A percentile compares a stretch with the other conserved stretches of the same genome.
phyloP scores from a whole-genome alignment of 495 filamentous ascomycete genomes.

The Hypoxylon crocopeplum region DNA sequence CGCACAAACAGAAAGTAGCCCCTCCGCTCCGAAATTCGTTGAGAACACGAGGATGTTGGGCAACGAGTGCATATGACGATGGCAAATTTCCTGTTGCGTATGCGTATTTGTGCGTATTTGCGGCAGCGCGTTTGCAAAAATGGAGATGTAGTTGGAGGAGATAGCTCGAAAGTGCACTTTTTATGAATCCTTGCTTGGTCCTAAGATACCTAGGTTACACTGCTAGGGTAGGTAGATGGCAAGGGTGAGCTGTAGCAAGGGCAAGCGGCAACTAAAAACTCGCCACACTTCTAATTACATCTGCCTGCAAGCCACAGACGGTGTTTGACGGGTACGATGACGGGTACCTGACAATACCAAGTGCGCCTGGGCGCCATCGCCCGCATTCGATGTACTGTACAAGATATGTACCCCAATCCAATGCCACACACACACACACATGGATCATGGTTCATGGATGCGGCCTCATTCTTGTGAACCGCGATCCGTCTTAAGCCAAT shows the following conservation, averaged over 20 bases:
- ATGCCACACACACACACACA: too few relatives aligned
- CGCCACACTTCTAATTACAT: not conserved
- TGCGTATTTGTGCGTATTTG: not conserved
- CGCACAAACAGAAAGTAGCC: slow-evolving; percentile 19
- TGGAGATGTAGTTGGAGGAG: slow-evolving; percentile 28
- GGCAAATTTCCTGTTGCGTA: slow-evolving; percentile 17
- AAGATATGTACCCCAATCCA: not conserved
- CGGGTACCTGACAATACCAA: not conserved
- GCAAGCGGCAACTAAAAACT: too few relatives aligned
- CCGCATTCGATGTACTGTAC: slow-evolving; percentile 17
- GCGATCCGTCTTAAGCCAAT: not conserved
- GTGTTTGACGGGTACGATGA: not conserved
- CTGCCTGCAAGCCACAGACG: slow-evolving; percentile 27
- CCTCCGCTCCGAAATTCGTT: slow-evolving; percentile 8
- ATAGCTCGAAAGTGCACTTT: slow-evolving; percentile 1
- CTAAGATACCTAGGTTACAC: slow-evolving; percentile 10
- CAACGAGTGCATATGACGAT: slow-evolving; percentile 21
- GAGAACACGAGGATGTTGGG: slow-evolving; percentile 33
- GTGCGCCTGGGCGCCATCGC: slow-evolving; percentile 12
- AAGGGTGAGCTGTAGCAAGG: too few relatives aligned
- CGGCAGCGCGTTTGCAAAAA: slow-evolving; percentile 7
- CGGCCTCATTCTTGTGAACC: not conserved
- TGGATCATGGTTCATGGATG: too few relatives aligned
- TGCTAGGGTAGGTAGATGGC: slow-evolving; percentile 20
- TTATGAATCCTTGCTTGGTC: slow-evolving; percentile 10